Evolutionary conservation across 2,329 filamentous ascomycete genomes (phyloP).

Genomic region (Hypoxylon sp.): DNA sequence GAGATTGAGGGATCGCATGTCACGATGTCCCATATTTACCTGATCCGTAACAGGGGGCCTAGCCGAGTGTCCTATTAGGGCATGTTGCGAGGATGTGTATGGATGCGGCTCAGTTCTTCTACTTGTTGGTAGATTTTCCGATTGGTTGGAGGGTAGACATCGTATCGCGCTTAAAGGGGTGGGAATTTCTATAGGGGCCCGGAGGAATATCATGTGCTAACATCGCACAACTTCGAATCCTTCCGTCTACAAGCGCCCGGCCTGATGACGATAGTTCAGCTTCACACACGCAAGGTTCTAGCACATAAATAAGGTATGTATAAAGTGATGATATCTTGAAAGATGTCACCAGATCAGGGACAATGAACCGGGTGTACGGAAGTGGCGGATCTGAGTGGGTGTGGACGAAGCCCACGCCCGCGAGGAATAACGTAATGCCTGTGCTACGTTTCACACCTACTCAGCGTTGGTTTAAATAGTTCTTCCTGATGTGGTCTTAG

Average conservation of each 20-base stretch:
- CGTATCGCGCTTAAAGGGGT: not conserved
- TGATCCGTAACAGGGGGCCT: conserved; percentile 14
- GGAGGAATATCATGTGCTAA: conserved; percentile 16
- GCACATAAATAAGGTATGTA: not conserved
- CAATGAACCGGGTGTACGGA: not conserved
- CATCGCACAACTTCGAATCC: conserved; percentile 5
- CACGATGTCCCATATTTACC: not conserved
- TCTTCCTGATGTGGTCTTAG: not conserved
- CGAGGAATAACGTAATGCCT: not conserved
- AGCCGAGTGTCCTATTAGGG: not conserved
- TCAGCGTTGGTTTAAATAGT: conserved; percentile 1
- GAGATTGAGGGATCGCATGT: not conserved
- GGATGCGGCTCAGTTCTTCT: conserved; percentile 21
- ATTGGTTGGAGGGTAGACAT: conserved; percentile 1
- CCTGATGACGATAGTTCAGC: not conserved
- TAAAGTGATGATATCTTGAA: not conserved
- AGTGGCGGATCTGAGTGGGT: not conserved
- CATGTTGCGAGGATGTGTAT: not conserved
- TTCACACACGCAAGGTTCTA: not conserved
- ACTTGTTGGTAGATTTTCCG: not conserved
- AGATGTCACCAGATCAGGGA: not conserved
- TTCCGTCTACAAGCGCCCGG: not conserved
- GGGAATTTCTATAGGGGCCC: not conserved
- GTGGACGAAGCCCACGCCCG: not conserved
- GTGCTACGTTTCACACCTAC: conserved; percentile 1